A percentile compares a stretch with the other conserved stretches of the same genome.
Conservation (phyloP, 2,329 filamentous ascomycete genomes). For the Colletotrichum sidae region DNA sequence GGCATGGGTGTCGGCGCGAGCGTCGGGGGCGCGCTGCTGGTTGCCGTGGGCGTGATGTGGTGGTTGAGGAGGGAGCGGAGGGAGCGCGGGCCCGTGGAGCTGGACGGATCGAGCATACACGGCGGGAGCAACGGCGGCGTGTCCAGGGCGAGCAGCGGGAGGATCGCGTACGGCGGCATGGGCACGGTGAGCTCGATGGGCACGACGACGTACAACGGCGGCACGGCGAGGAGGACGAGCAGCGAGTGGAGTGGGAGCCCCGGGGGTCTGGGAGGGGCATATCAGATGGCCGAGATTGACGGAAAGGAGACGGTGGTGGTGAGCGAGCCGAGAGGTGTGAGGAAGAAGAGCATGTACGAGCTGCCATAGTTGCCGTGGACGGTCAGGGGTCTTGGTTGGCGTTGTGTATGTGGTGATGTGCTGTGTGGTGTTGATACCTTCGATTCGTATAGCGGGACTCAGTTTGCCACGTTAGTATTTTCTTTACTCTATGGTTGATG, state of each 20-base stretch:
- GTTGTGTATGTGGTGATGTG: not conserved
- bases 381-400: not conserved
- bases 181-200: constrained; percentile 33
- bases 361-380: constrained; percentile 9
- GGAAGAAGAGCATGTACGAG: constrained; percentile 34
- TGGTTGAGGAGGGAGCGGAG: constrained; percentile 27
- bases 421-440: constrained; percentile 21
- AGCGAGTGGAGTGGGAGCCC: constrained; percentile 31
- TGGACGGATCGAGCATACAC: constrained; percentile 15
- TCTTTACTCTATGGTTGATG: constrained; percentile 19
- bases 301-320: constrained; percentile 28
- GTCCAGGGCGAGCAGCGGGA: constrained; percentile 8
- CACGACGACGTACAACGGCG: constrained; percentile 23
- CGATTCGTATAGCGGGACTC: constrained; percentile 20
- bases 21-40: constrained; percentile 26
- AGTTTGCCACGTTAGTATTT: not conserved
- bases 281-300: constrained; percentile 34
- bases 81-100: constrained; percentile 12
- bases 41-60: constrained; percentile 29
- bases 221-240: constrained; percentile 10
- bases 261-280: constrained; percentile 11
- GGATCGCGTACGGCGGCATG: constrained; percentile 22
- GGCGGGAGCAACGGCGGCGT: constrained; percentile 7
- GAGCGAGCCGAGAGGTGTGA: constrained; percentile 4
- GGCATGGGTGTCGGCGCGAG: constrained; percentile 30